Evolutionary conservation across 768 basidiomycete genomes (phyloP).

Genomic region (Favolaschia claudopus): DNA sequence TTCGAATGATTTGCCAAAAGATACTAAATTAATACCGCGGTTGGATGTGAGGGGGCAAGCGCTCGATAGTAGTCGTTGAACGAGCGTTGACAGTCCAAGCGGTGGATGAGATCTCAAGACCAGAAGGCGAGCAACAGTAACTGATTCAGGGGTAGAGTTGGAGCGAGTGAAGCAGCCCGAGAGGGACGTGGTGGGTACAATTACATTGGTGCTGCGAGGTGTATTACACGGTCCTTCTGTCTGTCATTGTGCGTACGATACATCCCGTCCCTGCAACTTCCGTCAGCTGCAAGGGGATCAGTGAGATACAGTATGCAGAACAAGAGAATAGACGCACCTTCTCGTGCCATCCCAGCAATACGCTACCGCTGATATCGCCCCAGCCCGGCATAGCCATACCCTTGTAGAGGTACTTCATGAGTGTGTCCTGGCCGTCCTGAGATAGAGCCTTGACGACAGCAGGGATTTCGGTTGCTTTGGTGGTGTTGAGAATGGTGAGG

Average conservation of each 20-base stretch:
- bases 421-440: slow-evolving; percentile 81
- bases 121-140: too few species aligned
- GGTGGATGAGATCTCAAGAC: too few species aligned
- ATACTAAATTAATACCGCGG: too few species aligned
- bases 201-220: too few species aligned
- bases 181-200: too few species aligned
- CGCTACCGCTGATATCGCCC: slow-evolving; percentile 67
- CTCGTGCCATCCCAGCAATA: slow-evolving; percentile 91
- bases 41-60: too few species aligned
- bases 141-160: too few species aligned
- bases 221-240: slow-evolving; percentile 60
- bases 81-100: too few species aligned
- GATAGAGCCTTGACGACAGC: slow-evolving; percentile 75
- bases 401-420: slow-evolving; percentile 99
- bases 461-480: slow-evolving; percentile 88
- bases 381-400: slow-evolving; percentile 81
- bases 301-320: slow-evolving; percentile 2
- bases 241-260: slow-evolving; percentile 85
- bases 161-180: too few species aligned
- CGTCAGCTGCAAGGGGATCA: slow-evolving; percentile 65
- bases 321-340: slow-evolving; percentile 67
- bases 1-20: too few species aligned
- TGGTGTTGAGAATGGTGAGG: slow-evolving; percentile 91
- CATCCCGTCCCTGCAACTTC: slow-evolving; percentile 94
- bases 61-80: too few species aligned